Percentiles rank a stretch among this genome's conserved stretches.
Evolutionary conservation across 1,284 basidiomycete species (phyloP).

Genomic region (Malassezia brasiliensis): DNA sequence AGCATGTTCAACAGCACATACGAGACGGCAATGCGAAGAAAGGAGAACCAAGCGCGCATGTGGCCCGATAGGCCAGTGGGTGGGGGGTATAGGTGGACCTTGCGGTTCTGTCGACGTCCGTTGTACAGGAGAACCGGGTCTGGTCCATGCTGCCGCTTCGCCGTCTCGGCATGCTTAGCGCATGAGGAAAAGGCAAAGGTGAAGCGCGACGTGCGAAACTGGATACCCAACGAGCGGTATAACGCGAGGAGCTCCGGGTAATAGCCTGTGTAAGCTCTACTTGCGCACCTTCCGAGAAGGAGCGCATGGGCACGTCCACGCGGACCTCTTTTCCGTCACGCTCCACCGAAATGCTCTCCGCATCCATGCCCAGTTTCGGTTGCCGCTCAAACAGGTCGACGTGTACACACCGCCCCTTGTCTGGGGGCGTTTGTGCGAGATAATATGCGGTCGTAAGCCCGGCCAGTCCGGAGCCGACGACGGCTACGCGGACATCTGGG

Average conservation of each 20-base stretch:
- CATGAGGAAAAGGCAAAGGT: slow-evolving; percentile 31
- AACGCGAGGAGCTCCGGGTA: slow-evolving; percentile 37
- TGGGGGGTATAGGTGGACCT: slow-evolving; percentile 9
- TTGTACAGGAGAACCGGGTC: slow-evolving; percentile 2
- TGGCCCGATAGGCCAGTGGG: background rate
- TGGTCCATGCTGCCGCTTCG: background rate
- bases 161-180: background rate
- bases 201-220: slow-evolving; percentile 25
- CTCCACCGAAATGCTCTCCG: slow-evolving; percentile 32
- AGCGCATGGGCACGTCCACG: slow-evolving; percentile 45
- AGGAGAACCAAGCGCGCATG: background rate
- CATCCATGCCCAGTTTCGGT: slow-evolving; percentile 37
- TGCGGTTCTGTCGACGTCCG: background rate
- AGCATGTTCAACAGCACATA: slow-evolving; percentile 33
- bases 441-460: slow-evolving; percentile 79
- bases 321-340: slow-evolving; percentile 11
- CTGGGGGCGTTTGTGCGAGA: slow-evolving; percentile 50
- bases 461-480: slow-evolving; percentile 77
- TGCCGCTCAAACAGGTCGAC: slow-evolving; percentile 37
- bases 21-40: slow-evolving; percentile 20
- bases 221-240: slow-evolving; percentile 29
- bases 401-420: slow-evolving; percentile 15
- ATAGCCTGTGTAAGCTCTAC: slow-evolving; percentile 21
- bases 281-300: slow-evolving; percentile 26
- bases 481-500: slow-evolving; percentile 54